Evolutionary conservation across 1,284 basidiomycete genomes (phyloP), one percentile per base, ranked within the genome.

Genomic region (Ceratobasidium sp.): DNA sequence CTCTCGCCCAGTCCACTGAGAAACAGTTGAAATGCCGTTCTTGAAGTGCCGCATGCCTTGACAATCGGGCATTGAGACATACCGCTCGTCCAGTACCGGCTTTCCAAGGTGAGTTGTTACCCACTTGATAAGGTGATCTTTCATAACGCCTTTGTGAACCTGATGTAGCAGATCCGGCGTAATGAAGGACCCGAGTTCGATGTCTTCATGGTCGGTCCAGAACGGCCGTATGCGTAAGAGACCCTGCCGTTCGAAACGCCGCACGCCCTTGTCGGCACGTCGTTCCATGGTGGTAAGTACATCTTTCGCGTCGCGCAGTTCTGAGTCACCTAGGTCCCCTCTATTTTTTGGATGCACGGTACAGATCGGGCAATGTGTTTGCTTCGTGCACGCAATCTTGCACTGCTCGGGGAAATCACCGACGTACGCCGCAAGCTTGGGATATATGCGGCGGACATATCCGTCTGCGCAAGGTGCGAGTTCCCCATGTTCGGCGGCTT

Each of bases 151-250:
- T 72, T 81, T 79, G 65, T 80, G 77, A 1, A 80, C 72, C 61
- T 80, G 79, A 65, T 80, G 80, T 2, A 80, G 75, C 30, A 80
- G 60, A 45, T 81, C 77, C 5, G 79, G 79, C 2, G 77, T 76
- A 36, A 79, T 65, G 18, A 59, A 69, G 3, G 43, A 3, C 71
- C 77, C 77, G 36, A 79, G 78, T 59, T 79, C 72, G 12, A 65
- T 23, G 45, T 76, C 69, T 1, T 77, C 77, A 14, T 78, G 71
- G 28, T 74, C 62, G 0, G 45, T 70, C 79, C 79, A 79, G 73
- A 79, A 79, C 28, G 78, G 78, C 16, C 32, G 8, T 0, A 70
- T 32, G 9, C n/a, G 28, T 18, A 52, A 26, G 9, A 70, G 57
- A 23, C 71, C 73, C 30, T 39, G 23, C 0, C 36, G 2, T 32